Percentiles rank a stretch among this genome's conserved stretches.
These are phyloP conservation scores for Oenanthe javanica DNA, from an alignment of 140 eudicot species.

Conservation along the genomic window DNA sequence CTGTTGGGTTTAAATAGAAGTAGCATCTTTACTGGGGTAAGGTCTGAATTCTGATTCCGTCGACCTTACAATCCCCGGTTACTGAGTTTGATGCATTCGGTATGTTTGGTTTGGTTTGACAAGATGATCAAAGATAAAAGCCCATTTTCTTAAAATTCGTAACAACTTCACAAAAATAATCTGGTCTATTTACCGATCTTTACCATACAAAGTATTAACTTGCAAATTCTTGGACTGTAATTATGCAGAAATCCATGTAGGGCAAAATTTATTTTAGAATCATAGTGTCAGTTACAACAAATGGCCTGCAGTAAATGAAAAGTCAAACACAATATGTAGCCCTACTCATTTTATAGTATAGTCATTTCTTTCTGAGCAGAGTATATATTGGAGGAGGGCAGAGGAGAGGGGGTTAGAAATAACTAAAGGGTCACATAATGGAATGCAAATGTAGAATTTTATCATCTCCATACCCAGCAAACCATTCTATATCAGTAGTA, in stretches of 20 bases:
- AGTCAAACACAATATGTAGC: background rate
- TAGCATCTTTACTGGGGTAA: background rate
- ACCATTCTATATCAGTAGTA: background rate
- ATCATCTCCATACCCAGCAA: background rate
- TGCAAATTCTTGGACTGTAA: background rate
- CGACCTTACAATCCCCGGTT: background rate
- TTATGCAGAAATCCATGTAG: background rate
- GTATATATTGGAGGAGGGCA: background rate
- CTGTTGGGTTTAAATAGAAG: background rate
- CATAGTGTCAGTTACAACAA: background rate
- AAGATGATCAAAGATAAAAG: background rate
- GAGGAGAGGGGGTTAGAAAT: background rate
- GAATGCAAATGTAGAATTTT: background rate
- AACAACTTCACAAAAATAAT: background rate
- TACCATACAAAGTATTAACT: background rate
- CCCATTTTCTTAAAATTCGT: background rate
- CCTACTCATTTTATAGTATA: background rate
- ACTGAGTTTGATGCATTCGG: background rate
- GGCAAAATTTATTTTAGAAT: background rate
- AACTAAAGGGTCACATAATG: background rate
- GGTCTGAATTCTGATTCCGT: background rate
- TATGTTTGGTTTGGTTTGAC: background rate
- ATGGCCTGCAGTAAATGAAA: background rate
- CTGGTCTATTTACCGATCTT: background rate
- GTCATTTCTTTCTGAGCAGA: background rate